Conservation (phyloP, 495 filamentous ascomycete genomes). For the Xylona heveae region DNA sequence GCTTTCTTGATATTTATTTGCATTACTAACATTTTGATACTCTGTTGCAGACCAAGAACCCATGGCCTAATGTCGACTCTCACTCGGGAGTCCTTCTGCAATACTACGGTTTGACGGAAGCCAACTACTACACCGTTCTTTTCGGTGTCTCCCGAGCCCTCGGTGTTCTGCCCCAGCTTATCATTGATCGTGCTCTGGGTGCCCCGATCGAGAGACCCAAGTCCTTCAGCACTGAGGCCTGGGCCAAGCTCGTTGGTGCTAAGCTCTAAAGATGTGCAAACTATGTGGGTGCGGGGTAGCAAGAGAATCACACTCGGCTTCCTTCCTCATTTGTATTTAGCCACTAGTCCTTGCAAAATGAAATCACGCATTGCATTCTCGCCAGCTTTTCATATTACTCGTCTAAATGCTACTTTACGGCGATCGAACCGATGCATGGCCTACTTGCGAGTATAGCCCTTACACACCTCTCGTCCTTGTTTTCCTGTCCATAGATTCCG, state of each 20-base stretch:
- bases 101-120: slow-evolving; percentile 96
- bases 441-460: neutral
- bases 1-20: neutral
- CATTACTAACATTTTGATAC: neutral
- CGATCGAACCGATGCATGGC: neutral
- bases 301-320: neutral
- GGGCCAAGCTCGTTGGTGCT: slow-evolving; percentile 79
- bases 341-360: neutral
- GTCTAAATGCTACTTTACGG: neutral
- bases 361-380: neutral
- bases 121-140: slow-evolving; percentile 98
- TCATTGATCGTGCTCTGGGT: slow-evolving; percentile 96
- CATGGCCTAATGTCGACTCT: slow-evolving; percentile 66
- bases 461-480: neutral
- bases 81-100: slow-evolving; percentile 98
- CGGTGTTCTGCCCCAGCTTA: slow-evolving; percentile 94
- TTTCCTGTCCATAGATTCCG: neutral
- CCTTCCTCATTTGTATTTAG: neutral
- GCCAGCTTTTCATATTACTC: neutral
- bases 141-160: slow-evolving; percentile 97
- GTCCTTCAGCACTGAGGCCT: slow-evolving; percentile 92
- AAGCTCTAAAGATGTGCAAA: slow-evolving; percentile 45
- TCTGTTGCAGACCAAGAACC: slow-evolving; percentile 82
- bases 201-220: slow-evolving; percentile 76
- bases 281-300: neutral